Base-by-base conservation (phyloP, 257 asterid species). In the Verbascum thapsus region DNA sequence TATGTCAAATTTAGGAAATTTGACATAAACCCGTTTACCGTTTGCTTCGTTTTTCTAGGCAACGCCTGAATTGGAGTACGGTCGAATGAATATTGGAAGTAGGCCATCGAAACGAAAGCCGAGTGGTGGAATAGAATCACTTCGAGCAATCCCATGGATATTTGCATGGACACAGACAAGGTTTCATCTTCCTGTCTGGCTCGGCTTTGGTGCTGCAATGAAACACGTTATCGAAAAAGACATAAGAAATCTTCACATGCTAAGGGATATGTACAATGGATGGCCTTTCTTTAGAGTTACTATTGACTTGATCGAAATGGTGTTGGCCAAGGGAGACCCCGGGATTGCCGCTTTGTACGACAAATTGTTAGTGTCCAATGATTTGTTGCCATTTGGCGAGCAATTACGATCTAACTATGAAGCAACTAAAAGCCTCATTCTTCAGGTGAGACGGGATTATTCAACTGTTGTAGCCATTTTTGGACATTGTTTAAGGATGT, bases 111-210 rank as follows among this genome's bases (percentile, higher is more conserved):
- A 90, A 67, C 73, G 98, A 73, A 90, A 90, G 65, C 94, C 96
- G 2, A 90, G 96, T 51, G 98, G 98, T 35, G 98, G 96, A 48
- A 90, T 90, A 69, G 98, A 90, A 77, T 85, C 98, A 7, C 91
- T 90, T 15, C 72, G 98, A 63, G 98, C 96, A 47, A 90, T 90
- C 72, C 98, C 98, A 11, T 90, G 96, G 98, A 90, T 90, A 76
- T 90, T 90, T 59, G 98, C 98, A n/a, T 90, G 98, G 98, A 90
- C 98, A 1, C 98, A 90, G 65, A 90, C 98, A 3, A 83, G 98
- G 50, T 91, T 91, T 56, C 98, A 91, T 76, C 96, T 91, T 18
- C 98, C 98, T 0, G 98, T 91, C 48, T 91, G 98, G 98, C 95
- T 91, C 40, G 96, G 98, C 15, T 88, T 91, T 56, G 98, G 94